Base-by-base conservation (phyloP, 2,329 filamentous ascomycete genomes). In the Sporothrix variecibatus region DNA sequence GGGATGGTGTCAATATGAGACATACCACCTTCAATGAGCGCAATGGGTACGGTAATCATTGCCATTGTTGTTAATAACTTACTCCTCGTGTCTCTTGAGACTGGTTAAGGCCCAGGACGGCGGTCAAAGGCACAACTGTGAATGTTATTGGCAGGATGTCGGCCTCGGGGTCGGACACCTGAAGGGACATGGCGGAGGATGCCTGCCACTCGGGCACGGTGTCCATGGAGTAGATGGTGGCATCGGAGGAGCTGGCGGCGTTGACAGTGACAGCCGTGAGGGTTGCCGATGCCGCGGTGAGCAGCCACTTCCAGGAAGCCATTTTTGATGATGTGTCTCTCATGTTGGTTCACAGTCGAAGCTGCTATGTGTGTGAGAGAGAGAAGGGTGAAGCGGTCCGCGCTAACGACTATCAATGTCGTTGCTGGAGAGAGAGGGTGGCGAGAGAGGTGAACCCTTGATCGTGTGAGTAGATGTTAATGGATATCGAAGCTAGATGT, bases 91-190 rank as follows among this genome's bases (percentile, higher is more conserved):
- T 73, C 12, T 77, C 76, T 20, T 80, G 78, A 12, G 84, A 82
- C 74, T 80, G 80, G 69, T 87, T 87, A 70, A 86, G 75, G 1
- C 85, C 86, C 51, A 84, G 76, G 9, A 77, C 80, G 53, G 77
- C 72, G 0, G 85, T 87, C 74, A 87, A 80, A 15, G 86, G 86
- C 51, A 86, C 82, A 23, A 87, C 81, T 26, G 81, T 81, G 76
- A 84, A 86, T 20, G 84, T 78, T 51, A 82, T 71, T 1, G 80
- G 75, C 5, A 78, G 53, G 28, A 77, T 75, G 4, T 79, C 79
- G 8, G 75, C 77, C 12, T 73, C 76, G 65, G 79, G 74, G 51
- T 79, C 74, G 49, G 78, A 75, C 68, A 87, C 76, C 56, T 80
- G 79, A 67, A 88, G 80, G 58, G 83, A 81, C 82, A 88, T 83